phyloP scores from a whole-genome alignment of 352 stramenopile species.

The Pythium aphanidermatum region DNA sequence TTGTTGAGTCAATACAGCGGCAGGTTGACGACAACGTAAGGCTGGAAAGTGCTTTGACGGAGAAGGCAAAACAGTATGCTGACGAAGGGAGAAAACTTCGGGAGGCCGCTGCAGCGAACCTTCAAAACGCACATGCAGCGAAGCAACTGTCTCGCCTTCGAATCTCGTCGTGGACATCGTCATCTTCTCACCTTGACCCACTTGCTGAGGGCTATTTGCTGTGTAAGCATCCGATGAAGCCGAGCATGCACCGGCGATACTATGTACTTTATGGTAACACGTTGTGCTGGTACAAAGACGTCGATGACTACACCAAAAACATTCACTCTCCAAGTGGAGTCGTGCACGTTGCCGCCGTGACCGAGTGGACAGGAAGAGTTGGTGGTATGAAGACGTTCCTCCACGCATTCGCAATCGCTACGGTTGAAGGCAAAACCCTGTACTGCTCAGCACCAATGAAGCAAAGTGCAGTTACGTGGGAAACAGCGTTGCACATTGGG shows the following conservation, averaged over 20 bases:
- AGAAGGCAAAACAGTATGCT: conserved; percentile 20
- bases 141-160: conserved; percentile 45
- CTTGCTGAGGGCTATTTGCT: conserved; percentile 68
- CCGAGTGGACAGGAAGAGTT: conserved; percentile 62
- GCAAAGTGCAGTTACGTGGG: conserved; percentile 65
- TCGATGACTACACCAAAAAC: conserved; percentile 45
- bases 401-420: conserved; percentile 51
- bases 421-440: conserved; percentile 64
- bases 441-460: conserved; percentile 53
- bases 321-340: conserved; percentile 47
- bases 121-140: conserved; percentile 50
- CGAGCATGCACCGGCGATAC: conserved; percentile 68
- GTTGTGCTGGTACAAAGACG: conserved; percentile 75
- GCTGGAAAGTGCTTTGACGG: conserved; percentile 17
- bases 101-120: conserved; percentile 31
- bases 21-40: conserved; percentile 5
- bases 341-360: conserved; percentile 53
- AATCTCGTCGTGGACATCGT: conserved; percentile 53
- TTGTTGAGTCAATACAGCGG: conserved; percentile 27
- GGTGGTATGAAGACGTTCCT: conserved; percentile 42
- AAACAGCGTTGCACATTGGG: conserved; percentile 59
- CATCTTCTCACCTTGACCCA: conserved; percentile 55
- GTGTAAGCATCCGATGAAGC: conserved; percentile 52
- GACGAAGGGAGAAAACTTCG: conserved; percentile 37
- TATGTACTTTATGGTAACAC: conserved; percentile 76